Evolutionary conservation across 2,329 filamentous ascomycete genomes (phyloP), one percentile per base, ranked within the genome.

Genomic region (Alternaria arborescens): DNA sequence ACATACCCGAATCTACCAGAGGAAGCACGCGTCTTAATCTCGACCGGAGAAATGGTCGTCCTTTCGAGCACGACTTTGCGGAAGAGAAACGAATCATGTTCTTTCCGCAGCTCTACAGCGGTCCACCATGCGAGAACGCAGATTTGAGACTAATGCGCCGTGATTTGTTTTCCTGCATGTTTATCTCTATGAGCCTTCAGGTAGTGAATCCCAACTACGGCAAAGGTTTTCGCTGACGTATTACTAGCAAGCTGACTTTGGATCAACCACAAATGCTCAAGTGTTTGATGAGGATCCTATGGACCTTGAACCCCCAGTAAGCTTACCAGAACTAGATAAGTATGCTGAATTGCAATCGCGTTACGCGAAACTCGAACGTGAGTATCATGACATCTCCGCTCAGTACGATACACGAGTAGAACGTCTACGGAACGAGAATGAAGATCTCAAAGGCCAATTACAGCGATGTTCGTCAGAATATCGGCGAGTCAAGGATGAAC

Each of bases 51-150:
- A 57, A 52, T 60, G n/a, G 62, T 36, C 38, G 52, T 26, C 52
- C 43, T 41, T 60, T 65, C 58, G 18, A 58, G 50, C 30, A 12
- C 10, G 55, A 64, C 52, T 55, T 66, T 20, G 38, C 22, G 10
- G 41, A 59, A 42, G 54, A 66, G 16, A 66, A 66, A 42, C 20
- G 30, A 14, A 53, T 51, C 53, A 42, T 66, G 5, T 66, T 66
- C 44, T 20, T 59, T 47, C 38, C 20, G 38, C 38, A 54, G 16
- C 44, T 66, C 4, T 66, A 61, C 51, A 52, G 48, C 28, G 20
- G 46, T 50, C 22, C 32, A 7, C 28, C 11, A 44, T 51, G 24
- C 20, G 6, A 55, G 18, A 32, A 48, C n/a, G 22, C 40, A 46
- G 55, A 58, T 47, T 38, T 65, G 12, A 55, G 30, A 52, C 50